Conservation (phyloP, 345 rosid genomes). For the Euphorbia tirucalli region DNA sequence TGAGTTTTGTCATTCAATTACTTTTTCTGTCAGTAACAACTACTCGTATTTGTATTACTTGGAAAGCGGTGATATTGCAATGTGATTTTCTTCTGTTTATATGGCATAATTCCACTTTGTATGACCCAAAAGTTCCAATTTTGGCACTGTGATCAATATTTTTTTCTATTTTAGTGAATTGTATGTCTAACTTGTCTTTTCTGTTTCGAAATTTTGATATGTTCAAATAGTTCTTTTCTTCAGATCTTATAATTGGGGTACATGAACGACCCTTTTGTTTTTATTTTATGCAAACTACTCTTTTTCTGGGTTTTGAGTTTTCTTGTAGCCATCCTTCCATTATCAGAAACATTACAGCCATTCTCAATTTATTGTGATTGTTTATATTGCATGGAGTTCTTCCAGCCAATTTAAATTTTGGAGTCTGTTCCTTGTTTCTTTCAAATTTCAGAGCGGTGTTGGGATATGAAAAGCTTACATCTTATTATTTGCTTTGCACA, state of each 20-base stretch:
- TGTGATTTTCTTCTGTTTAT: neutral
- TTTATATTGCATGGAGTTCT: neutral
- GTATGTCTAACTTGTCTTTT: neutral
- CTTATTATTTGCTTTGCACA: conserved; percentile 8
- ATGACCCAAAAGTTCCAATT: neutral
- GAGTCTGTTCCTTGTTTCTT: neutral
- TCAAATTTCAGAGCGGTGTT: neutral
- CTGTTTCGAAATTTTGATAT: neutral
- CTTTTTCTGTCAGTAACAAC: neutral
- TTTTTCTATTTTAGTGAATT: neutral
- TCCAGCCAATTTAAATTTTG: neutral
- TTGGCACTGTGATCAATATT: neutral
- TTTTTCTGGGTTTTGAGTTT: neutral
- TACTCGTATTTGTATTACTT: neutral
- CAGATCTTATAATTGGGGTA: neutral
- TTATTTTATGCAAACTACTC: neutral
- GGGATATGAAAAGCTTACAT: neutral
- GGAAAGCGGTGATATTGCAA: neutral
- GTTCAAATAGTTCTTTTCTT: neutral
- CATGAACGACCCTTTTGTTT: too few relatives aligned
- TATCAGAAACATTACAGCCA: neutral
- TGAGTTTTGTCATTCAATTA: neutral
- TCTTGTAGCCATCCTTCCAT: neutral
- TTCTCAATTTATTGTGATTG: neutral
- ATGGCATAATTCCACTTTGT: neutral